phyloP scores from a whole-genome alignment of 371 early-diverging fungal genomes.

The Lichtheimia ornata region DNA sequence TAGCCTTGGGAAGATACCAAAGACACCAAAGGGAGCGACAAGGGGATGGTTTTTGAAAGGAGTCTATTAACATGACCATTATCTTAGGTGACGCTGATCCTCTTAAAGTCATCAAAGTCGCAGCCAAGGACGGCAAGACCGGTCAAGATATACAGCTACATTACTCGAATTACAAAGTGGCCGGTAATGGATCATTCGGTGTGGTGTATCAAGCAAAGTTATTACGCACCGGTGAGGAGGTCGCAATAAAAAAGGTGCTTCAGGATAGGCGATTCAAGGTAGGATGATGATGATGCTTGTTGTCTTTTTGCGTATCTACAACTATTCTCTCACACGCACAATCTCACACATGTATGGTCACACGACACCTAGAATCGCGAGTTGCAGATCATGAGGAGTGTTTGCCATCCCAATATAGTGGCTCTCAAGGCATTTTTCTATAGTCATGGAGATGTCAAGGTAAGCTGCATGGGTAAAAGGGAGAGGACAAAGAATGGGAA shows the following conservation, averaged over 20 bases:
- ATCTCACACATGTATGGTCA: not conserved
- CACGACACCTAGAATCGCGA: conserved; percentile 77
- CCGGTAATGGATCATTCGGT: conserved; percentile 96
- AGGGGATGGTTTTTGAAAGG: not conserved
- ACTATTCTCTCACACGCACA: not conserved
- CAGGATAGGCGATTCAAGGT: conserved; percentile 96
- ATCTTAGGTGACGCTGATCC: conserved; percentile 53
- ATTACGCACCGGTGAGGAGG: conserved; percentile 73
- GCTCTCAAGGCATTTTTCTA: conserved; percentile 83
- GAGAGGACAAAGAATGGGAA: conserved; percentile 2
- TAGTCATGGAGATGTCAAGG: conserved; percentile 66
- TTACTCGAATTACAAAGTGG: conserved; percentile 86
- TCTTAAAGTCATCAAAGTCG: conserved; percentile 45
- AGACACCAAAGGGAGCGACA: not conserved
- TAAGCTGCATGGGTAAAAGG: conserved; percentile 9
- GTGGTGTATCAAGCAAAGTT: conserved; percentile 94
- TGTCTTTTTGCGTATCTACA: not conserved
- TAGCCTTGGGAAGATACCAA: not conserved
- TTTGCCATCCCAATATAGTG: conserved; percentile 85
- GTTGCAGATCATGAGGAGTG: conserved; percentile 86
- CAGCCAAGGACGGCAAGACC: conserved; percentile 82
- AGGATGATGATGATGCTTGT: not conserved
- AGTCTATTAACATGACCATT: not conserved
- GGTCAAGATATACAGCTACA: conserved; percentile 82
- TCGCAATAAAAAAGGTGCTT: conserved; percentile 95